These are phyloP conservation scores for Lactarius pseudohatsudake DNA, from an alignment of 768 basidiomycete genomes.

Conservation along the genomic window DNA sequence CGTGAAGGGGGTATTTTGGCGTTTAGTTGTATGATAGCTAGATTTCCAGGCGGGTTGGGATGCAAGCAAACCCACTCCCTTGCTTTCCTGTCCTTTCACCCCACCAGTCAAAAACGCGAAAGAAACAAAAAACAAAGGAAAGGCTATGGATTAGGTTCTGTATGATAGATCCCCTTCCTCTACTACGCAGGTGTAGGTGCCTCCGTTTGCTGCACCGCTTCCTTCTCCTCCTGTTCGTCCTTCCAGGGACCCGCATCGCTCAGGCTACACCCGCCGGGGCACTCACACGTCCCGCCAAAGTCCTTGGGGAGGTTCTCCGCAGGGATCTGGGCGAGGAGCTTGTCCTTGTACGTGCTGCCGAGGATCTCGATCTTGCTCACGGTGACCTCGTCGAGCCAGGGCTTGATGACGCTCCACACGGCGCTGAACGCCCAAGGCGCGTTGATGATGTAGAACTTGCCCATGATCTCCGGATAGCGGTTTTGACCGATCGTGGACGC, in stretches of 20 bases:
- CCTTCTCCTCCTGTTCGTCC: neutral
- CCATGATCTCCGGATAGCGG: constrained; percentile 92
- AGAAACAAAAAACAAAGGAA: neutral
- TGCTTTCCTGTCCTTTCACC: constrained; percentile 2
- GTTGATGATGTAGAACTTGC: constrained; percentile 99
- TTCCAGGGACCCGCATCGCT: constrained; percentile 95
- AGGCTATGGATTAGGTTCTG: constrained; percentile 10
- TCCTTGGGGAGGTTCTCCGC: constrained; percentile 80
- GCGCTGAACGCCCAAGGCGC: constrained; percentile 90
- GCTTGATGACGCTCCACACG: constrained; percentile 87
- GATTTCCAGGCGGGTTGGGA: constrained; percentile 9
- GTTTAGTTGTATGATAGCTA: constrained; percentile 1
- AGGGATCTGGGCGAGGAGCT: constrained; percentile 79
- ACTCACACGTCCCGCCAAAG: constrained; percentile 81
- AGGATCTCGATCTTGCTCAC: constrained; percentile 93
- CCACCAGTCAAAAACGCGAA: neutral
- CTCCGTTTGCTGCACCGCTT: neutral
- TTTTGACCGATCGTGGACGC: constrained; percentile 84
- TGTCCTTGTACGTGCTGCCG: constrained; percentile 70
- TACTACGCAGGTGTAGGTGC: constrained; percentile 1
- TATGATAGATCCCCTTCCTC: constrained; percentile 3
- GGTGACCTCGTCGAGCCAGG: constrained; percentile 94
- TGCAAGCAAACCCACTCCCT: constrained; percentile 2
- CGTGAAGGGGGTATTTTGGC: neutral
- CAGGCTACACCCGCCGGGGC: constrained; percentile 77